Conservation (phyloP, 169 alveolate species). For the Plasmodium billcollinsi region DNA sequence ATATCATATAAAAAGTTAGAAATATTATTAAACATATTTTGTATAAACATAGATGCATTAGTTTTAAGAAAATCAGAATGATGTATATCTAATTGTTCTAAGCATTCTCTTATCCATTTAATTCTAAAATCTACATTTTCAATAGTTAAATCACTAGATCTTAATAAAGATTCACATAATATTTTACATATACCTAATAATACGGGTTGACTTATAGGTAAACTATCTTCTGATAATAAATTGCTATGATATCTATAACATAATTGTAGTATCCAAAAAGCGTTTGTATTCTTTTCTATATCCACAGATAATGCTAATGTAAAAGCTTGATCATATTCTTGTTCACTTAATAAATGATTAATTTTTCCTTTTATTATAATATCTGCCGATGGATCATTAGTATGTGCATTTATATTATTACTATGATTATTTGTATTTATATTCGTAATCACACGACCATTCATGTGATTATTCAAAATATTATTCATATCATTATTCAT, state of each 20-base stretch:
- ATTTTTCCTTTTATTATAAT: slow-evolving; percentile 62
- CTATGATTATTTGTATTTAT: too few relatives aligned
- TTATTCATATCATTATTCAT: not conserved
- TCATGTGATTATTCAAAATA: not conserved
- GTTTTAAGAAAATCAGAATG: slow-evolving; percentile 53
- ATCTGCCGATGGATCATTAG: slow-evolving; percentile 9
- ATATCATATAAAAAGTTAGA: slow-evolving; percentile 26
- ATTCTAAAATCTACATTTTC: slow-evolving; percentile 41
- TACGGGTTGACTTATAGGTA: slow-evolving; percentile 63
- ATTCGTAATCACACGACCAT: too few relatives aligned
- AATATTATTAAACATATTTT: slow-evolving; percentile 63
- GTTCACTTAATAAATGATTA: slow-evolving; percentile 70
- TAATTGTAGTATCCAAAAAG: slow-evolving; percentile 45
- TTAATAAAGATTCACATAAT: slow-evolving; percentile 50
- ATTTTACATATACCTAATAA: slow-evolving; percentile 62
- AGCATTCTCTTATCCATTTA: slow-evolving; percentile 52
- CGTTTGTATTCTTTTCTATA: slow-evolving; percentile 66
- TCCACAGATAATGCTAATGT: slow-evolving; percentile 64
- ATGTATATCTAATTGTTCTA: slow-evolving; percentile 24
- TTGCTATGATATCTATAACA: slow-evolving; percentile 37
- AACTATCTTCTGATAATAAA: not conserved
- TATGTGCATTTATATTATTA: not conserved
- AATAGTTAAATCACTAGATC: slow-evolving; percentile 8
- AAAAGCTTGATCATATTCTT: slow-evolving; percentile 56
- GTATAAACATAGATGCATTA: slow-evolving; percentile 36